Evolutionary conservation across 129 eudicot species (phyloP), one percentile per base, ranked within the genome.

Genomic region (Calendula officinalis): DNA sequence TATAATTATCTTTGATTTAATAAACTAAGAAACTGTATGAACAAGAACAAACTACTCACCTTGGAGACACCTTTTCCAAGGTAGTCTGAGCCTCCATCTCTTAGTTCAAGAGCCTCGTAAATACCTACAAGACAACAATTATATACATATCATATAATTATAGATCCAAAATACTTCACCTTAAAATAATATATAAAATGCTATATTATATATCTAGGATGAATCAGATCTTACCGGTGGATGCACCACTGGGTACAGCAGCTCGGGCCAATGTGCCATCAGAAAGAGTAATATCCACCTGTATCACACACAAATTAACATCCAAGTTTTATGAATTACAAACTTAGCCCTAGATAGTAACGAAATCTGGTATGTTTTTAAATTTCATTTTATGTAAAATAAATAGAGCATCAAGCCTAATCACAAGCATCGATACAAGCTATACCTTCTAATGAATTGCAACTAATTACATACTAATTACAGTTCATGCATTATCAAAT

Each of bases 201-300:
- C 11, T 3, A 16, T 30, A 15, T 6, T 3, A 36, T 0, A 7
- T 46, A 6, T 46, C 27, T 12, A 11, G 2, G 22, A 32, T 5
- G 8, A 16, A 56, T 46, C 61, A 57, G 51, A 60, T 78, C 76
- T 68, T 76, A 92, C 99, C 99, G 8, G 96, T 92, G 80, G 99
- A 92, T 76, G 99, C 99, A 72, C 99, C 99, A 67, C 99, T 88
- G 6, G 96, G 99, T 36, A 92, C 99, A 54, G 96, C 96, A 56
- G 96, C 99, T 70, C 99, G 79, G n/a, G 92, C 88, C 37, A 48
- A 77, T 44, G 73, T 39, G 35, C 95, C 96, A 68, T 85, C 76
- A 2, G 87, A 78, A 12, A 85, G 81, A 59, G 64, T 76, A 10
- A 85, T 75, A 71, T 92, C 99, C 27, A 90, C 96, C 99, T 92